Evolutionary conservation across 768 basidiomycete genomes (phyloP).

Genomic region (Xanthoconium purpureum): DNA sequence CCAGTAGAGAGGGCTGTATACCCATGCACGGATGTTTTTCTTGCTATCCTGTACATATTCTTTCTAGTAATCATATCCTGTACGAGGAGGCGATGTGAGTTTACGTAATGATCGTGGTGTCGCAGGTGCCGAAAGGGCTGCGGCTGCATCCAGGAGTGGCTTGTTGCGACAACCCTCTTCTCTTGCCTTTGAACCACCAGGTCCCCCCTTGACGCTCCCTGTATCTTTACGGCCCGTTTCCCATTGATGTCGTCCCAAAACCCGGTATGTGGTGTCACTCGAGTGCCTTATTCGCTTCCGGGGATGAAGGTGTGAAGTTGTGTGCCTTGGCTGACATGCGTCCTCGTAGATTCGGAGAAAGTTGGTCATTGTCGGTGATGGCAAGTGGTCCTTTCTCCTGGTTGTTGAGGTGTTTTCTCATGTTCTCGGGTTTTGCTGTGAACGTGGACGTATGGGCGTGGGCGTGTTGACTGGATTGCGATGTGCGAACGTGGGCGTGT

Average conservation of each 20-base stretch:
- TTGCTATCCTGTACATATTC: slow-evolving; percentile 1
- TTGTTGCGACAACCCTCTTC: slow-evolving; percentile 20
- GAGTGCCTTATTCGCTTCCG: neutral
- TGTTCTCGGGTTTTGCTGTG: too few species aligned
- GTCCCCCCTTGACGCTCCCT: neutral
- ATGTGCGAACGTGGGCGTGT: neutral
- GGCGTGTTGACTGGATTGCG: neutral
- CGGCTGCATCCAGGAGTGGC: slow-evolving; percentile 25
- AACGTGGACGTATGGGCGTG: neutral
- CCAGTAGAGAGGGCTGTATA: slow-evolving; percentile 19
- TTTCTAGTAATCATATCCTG: neutral
- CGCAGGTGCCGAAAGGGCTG: slow-evolving; percentile 27
- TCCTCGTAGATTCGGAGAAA: slow-evolving; percentile 79
- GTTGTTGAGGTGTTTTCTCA: too few species aligned
- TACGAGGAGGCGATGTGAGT: slow-evolving; percentile 16
- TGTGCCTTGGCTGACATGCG: too few species aligned
- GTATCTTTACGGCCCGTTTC: neutral
- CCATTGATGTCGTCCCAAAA: slow-evolving; percentile 49
- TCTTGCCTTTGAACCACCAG: slow-evolving; percentile 18
- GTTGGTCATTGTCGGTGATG: slow-evolving; percentile 96
- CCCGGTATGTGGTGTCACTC: slow-evolving; percentile 44
- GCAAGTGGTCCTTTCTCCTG: slow-evolving; percentile 42
- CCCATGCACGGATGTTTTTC: neutral
- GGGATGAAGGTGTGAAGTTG: neutral
- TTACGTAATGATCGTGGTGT: slow-evolving; percentile 27